Evolutionary conservation across 306 rosid genomes (phyloP).

Genomic region (Trifolium dubium): DNA sequence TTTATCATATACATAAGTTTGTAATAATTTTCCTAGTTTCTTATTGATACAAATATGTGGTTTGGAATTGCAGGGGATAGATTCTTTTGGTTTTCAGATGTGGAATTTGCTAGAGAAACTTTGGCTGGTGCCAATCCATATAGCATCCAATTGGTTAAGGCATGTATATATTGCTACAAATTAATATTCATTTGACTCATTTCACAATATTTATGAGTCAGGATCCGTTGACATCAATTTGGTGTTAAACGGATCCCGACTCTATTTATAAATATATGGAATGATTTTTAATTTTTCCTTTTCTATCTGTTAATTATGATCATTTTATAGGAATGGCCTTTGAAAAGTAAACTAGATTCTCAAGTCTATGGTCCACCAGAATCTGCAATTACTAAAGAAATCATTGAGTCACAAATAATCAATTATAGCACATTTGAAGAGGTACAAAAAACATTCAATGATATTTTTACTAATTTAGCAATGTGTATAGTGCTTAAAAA

Average conservation of each 20-base stretch:
- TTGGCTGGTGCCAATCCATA: slow-evolving; percentile 60
- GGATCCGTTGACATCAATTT: too few species aligned
- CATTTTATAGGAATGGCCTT: slow-evolving; percentile 54
- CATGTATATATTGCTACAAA: background rate
- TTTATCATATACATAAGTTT: background rate
- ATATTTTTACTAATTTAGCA: background rate
- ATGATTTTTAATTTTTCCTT: background rate
- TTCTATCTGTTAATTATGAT: background rate
- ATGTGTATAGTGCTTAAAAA: background rate
- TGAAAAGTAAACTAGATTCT: slow-evolving; percentile 50
- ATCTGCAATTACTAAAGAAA: slow-evolving; percentile 57
- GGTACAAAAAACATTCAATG: slow-evolving; percentile 34
- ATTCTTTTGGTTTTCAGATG: slow-evolving; percentile 83
- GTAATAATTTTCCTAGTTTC: background rate
- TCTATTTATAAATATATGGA: background rate
- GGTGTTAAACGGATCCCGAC: too few species aligned
- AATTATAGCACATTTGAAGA: slow-evolving; percentile 45
- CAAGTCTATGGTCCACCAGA: slow-evolving; percentile 52
- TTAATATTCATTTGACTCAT: background rate
- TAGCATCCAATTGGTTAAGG: slow-evolving; percentile 54
- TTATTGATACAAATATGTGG: background rate
- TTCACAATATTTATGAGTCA: background rate
- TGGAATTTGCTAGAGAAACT: slow-evolving; percentile 64
- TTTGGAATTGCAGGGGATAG: slow-evolving; percentile 62
- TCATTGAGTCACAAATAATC: slow-evolving; percentile 46